Evolutionary conservation across 495 filamentous ascomycete genomes (phyloP).

Genomic region (Penicillium soppii): DNA sequence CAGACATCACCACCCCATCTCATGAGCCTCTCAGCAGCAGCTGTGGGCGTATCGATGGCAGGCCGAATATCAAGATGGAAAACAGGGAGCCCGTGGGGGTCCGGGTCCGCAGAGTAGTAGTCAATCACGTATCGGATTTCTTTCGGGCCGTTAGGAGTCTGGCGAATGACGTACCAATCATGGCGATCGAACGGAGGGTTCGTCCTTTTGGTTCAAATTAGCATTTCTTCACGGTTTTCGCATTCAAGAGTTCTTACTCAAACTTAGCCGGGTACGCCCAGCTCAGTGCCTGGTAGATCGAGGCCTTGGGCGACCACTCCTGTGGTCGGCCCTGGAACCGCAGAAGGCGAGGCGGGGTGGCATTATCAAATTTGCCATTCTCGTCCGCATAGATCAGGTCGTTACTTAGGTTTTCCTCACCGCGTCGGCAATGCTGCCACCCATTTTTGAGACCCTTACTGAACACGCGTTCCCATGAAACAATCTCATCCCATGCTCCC

Average conservation of each 20-base stretch:
- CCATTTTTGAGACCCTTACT: constrained; percentile 65
- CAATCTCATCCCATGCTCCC: constrained; percentile 92
- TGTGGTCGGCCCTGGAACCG: constrained; percentile 85
- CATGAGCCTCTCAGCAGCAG: constrained; percentile 77
- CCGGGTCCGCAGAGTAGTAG: constrained; percentile 87
- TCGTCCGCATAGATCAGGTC: constrained; percentile 40
- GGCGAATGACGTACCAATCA: constrained; percentile 88
- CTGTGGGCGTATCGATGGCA: constrained; percentile 78
- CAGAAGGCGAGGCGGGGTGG: constrained; percentile 64
- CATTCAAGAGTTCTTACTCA: constrained; percentile 47
- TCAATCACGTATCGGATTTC: constrained; percentile 97
- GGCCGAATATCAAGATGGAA: constrained; percentile 98
- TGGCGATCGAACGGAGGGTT: constrained; percentile 96
- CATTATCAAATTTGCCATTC: constrained; percentile 36
- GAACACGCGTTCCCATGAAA: constrained; percentile 88
- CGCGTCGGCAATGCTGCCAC: constrained; percentile 71
- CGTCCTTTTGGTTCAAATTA: constrained; percentile 44
- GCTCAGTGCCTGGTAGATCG: constrained; percentile 73
- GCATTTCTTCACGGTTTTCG: neutral
- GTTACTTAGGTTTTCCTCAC: constrained; percentile 60
- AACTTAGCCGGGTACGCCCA: constrained; percentile 77
- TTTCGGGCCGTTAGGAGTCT: constrained; percentile 56
- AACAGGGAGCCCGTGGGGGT: constrained; percentile 87
- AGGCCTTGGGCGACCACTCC: constrained; percentile 88
- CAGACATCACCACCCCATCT: constrained; percentile 93